A percentile compares a stretch with the other conserved stretches of the same genome.
Conservation (phyloP, 2,329 filamentous ascomycete species). For the Penicillium sclerotigenum region DNA sequence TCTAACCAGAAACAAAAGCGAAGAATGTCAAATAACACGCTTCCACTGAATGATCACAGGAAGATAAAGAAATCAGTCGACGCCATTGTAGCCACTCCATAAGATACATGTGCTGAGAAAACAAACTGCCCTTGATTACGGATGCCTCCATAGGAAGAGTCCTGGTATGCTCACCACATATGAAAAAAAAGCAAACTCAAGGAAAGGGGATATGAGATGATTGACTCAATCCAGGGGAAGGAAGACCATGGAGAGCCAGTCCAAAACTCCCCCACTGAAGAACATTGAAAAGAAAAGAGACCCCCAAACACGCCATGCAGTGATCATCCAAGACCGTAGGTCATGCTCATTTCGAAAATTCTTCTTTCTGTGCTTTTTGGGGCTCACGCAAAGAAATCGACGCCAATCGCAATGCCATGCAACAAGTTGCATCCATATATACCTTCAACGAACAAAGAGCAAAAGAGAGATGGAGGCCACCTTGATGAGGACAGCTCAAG, state of each 20-base stretch:
- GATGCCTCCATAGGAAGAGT: background rate
- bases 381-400: conserved; percentile 19
- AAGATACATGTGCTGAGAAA: conserved; percentile 29
- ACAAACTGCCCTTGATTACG: background rate
- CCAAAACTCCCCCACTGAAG: background rate
- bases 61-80: conserved; percentile 20
- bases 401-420: conserved; percentile 28
- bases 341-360: conserved; percentile 16
- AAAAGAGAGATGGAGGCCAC: background rate
- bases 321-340: conserved; percentile 22
- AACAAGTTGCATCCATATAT: conserved; percentile 25
- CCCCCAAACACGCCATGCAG: conserved; percentile 23
- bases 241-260: conserved; percentile 5
- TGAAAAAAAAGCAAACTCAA: background rate
- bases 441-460: conserved; percentile 15
- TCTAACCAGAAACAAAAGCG: conserved; percentile 11
- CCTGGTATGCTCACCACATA: background rate
- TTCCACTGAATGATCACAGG: conserved; percentile 19
- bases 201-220: conserved; percentile 1
- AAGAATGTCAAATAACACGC: conserved; percentile 13
- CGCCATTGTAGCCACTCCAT: conserved; percentile 23
- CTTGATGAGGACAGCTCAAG: background rate
- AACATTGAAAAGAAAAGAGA: conserved; percentile 13
- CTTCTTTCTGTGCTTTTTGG: conserved; percentile 15
- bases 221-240: conserved; percentile 5